These are phyloP conservation scores for Fusarium virguliforme DNA, from an alignment of 2,329 filamentous ascomycete species.

Conservation along the genomic window DNA sequence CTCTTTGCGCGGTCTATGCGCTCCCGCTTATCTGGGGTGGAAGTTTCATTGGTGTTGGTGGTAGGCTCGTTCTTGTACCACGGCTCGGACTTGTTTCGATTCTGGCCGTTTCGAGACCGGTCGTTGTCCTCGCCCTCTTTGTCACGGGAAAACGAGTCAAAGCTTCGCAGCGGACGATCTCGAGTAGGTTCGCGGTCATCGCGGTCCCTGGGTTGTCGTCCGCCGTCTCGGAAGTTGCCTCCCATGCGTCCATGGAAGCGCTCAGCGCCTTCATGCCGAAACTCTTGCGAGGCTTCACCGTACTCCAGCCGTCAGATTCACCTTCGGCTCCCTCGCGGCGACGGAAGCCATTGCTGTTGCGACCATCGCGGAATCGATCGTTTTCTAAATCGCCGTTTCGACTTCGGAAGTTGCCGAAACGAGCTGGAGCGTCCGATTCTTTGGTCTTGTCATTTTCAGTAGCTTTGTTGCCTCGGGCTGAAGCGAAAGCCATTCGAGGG, in stretches of 20 bases:
- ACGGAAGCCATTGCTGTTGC: conserved; percentile 65
- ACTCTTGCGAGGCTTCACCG: conserved; percentile 81
- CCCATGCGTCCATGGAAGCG: conserved; percentile 79
- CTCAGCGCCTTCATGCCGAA: conserved; percentile 81
- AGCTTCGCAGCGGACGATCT: conserved; percentile 64
- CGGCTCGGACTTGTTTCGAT: conserved; percentile 78
- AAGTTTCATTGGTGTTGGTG: conserved; percentile 54
- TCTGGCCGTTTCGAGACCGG: conserved; percentile 75
- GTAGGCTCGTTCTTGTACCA: conserved; percentile 77
- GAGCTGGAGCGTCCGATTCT: conserved; percentile 69
- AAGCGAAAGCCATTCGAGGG: conserved; percentile 86
- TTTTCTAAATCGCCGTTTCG: conserved; percentile 67
- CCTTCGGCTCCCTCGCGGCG: conserved; percentile 71
- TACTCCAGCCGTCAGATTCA: conserved; percentile 82
- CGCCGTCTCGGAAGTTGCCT: conserved; percentile 62
- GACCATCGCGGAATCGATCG: conserved; percentile 67
- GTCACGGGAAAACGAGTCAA: conserved; percentile 67
- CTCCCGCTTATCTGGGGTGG: conserved; percentile 63
- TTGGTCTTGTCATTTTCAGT: conserved; percentile 71
- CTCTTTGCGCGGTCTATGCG: conserved; percentile 73
- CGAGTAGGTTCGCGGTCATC: conserved; percentile 70
- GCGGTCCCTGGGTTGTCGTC: conserved; percentile 66
- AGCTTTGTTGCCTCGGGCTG: conserved; percentile 73
- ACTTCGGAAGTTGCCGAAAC: conserved; percentile 71
- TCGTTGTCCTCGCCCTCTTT: conserved; percentile 69